A percentile compares a stretch with the other conserved stretches of the same genome.
phyloP scores from a whole-genome alignment of 129 eudicot species.

The Tagetes patula region DNA sequence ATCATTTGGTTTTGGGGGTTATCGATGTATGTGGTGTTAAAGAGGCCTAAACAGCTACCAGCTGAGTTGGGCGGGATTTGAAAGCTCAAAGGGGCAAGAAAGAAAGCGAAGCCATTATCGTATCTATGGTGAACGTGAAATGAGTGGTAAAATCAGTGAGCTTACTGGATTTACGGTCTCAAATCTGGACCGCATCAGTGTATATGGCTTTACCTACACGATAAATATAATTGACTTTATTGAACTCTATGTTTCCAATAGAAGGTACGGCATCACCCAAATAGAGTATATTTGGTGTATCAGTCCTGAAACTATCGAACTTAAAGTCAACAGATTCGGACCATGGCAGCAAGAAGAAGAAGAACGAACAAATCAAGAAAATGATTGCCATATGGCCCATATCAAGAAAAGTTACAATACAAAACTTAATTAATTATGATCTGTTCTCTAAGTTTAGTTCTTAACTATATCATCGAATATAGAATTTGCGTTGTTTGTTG shows the following conservation, averaged over 20 bases:
- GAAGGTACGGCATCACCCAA: conserved; percentile 54
- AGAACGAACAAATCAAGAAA: conserved; percentile 23
- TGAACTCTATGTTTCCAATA: conserved; percentile 43
- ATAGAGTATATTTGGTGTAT: conserved; percentile 36
- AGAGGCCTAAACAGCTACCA: conserved; percentile 56
- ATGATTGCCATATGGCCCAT: conserved; percentile 23
- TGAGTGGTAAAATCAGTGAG: conserved; percentile 49
- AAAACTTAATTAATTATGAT: too few relatives aligned
- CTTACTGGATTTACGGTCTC: conserved; percentile 36
- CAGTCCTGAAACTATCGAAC: conserved; percentile 31
- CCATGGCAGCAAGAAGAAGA: conserved; percentile 28
- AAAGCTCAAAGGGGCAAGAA: conserved; percentile 46
- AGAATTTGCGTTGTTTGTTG: not conserved
- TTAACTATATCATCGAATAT: too few relatives aligned
- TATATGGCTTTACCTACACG: conserved; percentile 49
- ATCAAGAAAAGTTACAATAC: too few relatives aligned
- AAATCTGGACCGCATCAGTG: conserved; percentile 35
- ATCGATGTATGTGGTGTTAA: conserved; percentile 34
- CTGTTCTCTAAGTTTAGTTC: too few relatives aligned
- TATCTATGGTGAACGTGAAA: conserved; percentile 43
- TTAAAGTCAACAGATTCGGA: conserved; percentile 35
- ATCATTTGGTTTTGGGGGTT: conserved; percentile 39
- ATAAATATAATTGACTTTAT: conserved; percentile 23
- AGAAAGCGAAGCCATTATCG: conserved; percentile 52
- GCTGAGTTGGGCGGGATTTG: conserved; percentile 53